Evolutionary conservation across 331 rosid genomes (phyloP).

Genomic region (Acacia concinna): DNA sequence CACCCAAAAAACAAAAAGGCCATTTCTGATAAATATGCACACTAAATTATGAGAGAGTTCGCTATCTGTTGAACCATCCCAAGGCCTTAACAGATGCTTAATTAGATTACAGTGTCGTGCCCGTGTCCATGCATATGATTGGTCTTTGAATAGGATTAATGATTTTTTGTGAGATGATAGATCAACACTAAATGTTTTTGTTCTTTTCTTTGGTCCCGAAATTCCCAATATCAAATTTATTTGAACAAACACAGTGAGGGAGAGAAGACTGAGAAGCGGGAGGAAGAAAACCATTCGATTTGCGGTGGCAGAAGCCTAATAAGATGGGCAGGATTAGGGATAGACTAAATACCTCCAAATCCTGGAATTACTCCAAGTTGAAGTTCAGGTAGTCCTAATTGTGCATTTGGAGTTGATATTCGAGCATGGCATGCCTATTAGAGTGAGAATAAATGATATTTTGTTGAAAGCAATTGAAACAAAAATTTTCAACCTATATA

Average conservation of each 20-base stretch:
- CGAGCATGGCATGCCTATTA: constrained; percentile 86
- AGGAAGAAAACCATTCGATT: neutral
- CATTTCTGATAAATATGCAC: too few species aligned
- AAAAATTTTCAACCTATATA: neutral
- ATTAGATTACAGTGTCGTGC: neutral
- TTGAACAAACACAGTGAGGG: neutral
- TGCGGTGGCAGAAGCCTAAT: neutral
- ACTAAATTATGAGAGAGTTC: neutral
- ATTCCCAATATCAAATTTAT: constrained; percentile 21
- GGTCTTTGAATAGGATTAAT: constrained; percentile 8
- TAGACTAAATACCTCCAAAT: constrained; percentile 73
- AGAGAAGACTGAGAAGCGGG: neutral
- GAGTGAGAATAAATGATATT: constrained; percentile 29
- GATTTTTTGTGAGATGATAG: neutral
- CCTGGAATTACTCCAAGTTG: constrained; percentile 98
- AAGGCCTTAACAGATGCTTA: neutral
- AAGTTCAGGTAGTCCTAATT: constrained; percentile 92
- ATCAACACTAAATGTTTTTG: constrained; percentile 1
- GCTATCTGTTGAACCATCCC: neutral
- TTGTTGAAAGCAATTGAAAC: neutral
- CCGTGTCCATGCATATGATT: neutral
- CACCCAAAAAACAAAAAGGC: neutral
- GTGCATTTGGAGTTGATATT: constrained; percentile 84
- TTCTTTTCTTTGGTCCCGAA: neutral
- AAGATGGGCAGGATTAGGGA: neutral